Evolutionary conservation across 345 rosid species (phyloP).

Genomic region (Eucalyptus decipiens): DNA sequence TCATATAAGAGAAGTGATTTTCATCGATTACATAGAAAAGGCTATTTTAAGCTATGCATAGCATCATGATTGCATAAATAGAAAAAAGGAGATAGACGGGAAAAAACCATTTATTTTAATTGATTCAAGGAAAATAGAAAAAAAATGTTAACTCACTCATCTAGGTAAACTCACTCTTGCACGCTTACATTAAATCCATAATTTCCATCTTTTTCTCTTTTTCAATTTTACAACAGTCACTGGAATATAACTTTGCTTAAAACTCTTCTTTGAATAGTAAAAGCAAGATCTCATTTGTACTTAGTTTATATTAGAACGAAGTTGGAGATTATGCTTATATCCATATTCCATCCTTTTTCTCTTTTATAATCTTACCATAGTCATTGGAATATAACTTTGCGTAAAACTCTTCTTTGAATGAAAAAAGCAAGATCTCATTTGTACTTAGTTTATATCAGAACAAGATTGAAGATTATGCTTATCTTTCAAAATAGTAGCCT

Average conservation of each 20-base stretch:
- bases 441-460: background rate
- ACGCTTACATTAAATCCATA: background rate
- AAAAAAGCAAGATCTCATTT: background rate
- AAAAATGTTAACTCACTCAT: background rate
- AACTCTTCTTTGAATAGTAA: background rate
- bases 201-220: background rate
- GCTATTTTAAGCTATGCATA: background rate
- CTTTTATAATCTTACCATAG: background rate
- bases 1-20: background rate
- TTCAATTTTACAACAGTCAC: rapidly evolving
- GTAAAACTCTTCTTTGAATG: background rate
- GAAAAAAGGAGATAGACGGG: background rate
- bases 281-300: no score
- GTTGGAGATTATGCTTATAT: background rate
- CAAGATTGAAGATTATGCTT: background rate
- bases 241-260: background rate
- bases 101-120: background rate
- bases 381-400: background rate
- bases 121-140: background rate
- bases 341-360: background rate
- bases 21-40: background rate
- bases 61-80: background rate
- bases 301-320: no score
- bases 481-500: background rate
- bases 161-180: background rate